Evolutionary conservation across 208 protist species (phyloP).

Genomic region (Crithidia fasciculata): DNA sequence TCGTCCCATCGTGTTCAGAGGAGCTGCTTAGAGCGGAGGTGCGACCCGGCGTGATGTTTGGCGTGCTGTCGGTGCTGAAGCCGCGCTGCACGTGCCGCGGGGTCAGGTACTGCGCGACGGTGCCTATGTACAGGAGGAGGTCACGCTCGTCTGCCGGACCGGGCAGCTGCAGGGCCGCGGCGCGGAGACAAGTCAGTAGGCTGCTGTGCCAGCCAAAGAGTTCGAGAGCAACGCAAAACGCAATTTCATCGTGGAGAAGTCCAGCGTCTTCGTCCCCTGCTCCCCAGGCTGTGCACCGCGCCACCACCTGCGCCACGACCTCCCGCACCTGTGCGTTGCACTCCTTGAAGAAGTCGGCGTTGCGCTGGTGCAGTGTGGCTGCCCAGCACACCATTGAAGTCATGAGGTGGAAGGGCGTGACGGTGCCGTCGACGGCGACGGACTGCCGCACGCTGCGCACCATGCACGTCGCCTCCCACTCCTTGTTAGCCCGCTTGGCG

Average conservation of each 20-base stretch:
- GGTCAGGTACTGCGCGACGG: slow-evolving; percentile 19
- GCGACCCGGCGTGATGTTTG: slow-evolving; percentile 26
- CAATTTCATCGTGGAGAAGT: slow-evolving; percentile 19
- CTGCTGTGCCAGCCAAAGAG: slow-evolving; percentile 32
- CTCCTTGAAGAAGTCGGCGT: slow-evolving; percentile 24
- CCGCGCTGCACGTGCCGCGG: slow-evolving; percentile 6
- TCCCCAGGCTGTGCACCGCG: slow-evolving; percentile 18
- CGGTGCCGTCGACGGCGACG: slow-evolving; percentile 6
- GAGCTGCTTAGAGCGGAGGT: slow-evolving; percentile 23
- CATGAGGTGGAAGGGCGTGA: slow-evolving; percentile 23
- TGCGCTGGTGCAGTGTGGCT: slow-evolving; percentile 6
- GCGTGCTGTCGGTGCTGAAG: slow-evolving; percentile 19
- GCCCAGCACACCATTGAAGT: slow-evolving; percentile 34
- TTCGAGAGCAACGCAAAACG: slow-evolving; percentile 29
- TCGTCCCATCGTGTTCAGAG: slow-evolving; percentile 16
- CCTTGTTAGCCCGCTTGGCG: slow-evolving; percentile 23
- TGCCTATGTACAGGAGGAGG: slow-evolving; percentile 14
- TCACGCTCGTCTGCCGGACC: slow-evolving; percentile 5
- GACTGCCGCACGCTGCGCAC: slow-evolving; percentile 31
- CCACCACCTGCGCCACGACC: slow-evolving; percentile 6
- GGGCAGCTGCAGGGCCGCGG: neutral
- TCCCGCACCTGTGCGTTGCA: slow-evolving; percentile 19
- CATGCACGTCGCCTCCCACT: slow-evolving; percentile 37
- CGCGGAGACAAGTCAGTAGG: slow-evolving; percentile 18
- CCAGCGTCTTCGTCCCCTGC: neutral